Base-by-base conservation (phyloP, 176 grass and related monocot genomes). In the Triticum monococcum region DNA sequence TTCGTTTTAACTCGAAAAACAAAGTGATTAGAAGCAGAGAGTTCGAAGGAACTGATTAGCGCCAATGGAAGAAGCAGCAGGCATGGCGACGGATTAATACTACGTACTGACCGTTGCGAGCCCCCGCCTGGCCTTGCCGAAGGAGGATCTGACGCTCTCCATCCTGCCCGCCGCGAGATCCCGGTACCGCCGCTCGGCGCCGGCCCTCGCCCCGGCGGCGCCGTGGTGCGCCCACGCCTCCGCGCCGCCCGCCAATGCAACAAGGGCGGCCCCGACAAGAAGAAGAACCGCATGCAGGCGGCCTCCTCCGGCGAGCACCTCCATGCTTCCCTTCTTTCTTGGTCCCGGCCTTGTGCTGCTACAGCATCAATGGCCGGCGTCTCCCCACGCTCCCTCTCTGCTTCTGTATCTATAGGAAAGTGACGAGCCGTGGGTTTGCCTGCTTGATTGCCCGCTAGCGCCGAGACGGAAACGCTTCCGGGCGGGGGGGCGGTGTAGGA, bases 141-240 rank as follows among this genome's bases (percentile, higher is more conserved):
- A 90, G n/a, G 88, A 86, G 9, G 84, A 86, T 83, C 84, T 90
- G 63, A 90, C 79, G 84, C 88, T 90, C 38, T 78, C 84, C 79
- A 83, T 64, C 88, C 84, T 54, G 5, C 40, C 46, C 64, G 12
- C 31, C 64, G 88, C 88, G 83, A 90, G 83, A 72, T 90, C 88
- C 83, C 54, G 43, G 79, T 86, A 90, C 79, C 64, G 84, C 37
- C 88, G 79, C 84, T 86, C 88, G 31, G 79, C 84, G 50, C 18
- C 75, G 54, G 20, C 2, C 50, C 50, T 63, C 2, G 31, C 31
- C 1, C 48, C 88, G 48, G 6, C 72, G 45, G 45, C 16, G 20
- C 25, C 26, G 85, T 79, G 31, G 46, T 70, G 77, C 12, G 77
- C 63, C 73, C 45, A 77, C 16, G 46, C 73, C 10, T 77, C 26